These are phyloP conservation scores for Malus orientalis DNA, from an alignment of 306 rosid species.

Conservation along the genomic window DNA sequence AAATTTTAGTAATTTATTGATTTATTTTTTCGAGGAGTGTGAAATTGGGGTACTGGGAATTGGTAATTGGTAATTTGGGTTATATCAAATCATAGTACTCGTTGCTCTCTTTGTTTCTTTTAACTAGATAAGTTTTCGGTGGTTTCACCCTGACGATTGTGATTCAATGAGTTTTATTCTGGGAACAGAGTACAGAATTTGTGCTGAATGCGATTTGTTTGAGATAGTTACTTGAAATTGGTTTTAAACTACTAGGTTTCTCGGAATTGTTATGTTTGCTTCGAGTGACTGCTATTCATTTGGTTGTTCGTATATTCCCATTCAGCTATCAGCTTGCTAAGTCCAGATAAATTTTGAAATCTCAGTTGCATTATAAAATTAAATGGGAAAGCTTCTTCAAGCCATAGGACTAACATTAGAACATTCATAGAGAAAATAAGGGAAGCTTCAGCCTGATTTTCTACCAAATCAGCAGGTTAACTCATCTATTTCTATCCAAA, in stretches of 20 bases:
- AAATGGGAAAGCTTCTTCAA: neutral
- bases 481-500: neutral
- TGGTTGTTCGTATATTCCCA: neutral
- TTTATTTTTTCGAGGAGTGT: neutral
- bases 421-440: neutral
- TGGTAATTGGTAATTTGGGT: neutral
- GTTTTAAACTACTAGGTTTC: neutral
- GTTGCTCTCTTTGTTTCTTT: neutral
- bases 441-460: neutral
- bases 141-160: neutral
- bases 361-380: neutral
- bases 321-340: neutral
- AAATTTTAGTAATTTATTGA: neutral
- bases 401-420: neutral
- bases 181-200: neutral
- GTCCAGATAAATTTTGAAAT: neutral
- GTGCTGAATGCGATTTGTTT: neutral
- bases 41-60: slow-evolving; percentile 1
- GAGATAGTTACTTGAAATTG: neutral
- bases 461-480: neutral
- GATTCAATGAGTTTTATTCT: neutral
- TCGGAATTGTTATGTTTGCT: neutral
- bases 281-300: neutral
- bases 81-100: neutral
- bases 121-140: neutral